Base-by-base conservation (phyloP, 106 monocot species). In the Gastrodia elata region DNA sequence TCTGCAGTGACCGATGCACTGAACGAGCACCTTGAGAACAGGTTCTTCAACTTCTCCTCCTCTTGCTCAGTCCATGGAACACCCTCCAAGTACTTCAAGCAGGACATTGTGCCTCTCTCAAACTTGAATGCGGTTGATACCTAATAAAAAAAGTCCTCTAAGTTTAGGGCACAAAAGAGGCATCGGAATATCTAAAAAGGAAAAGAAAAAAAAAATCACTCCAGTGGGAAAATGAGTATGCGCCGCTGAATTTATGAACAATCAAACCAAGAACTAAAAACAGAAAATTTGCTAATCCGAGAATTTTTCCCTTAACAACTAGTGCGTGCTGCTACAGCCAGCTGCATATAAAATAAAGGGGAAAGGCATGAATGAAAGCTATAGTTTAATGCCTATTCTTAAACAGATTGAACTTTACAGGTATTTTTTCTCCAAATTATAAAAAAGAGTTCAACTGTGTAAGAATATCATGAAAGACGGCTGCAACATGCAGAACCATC, bases 21-120 rank as follows among this genome's bases (percentile, higher is more conserved):
- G 38, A 89, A 91, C 16, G 67, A 43, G 43, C 65, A 83, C 68
- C 72, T 83, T 42, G 80, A 43, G 22, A 91, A 75, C 33, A 89
- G 71, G 11, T 15, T 73, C 71, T 83, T 91, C 22, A 94, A 75
- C 74, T 83, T 89, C 74, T 94, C 94, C 71, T 91, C 94, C 71
- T 94, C 91, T 24, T 59, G 72, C 71, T 91, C 94, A 32, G 59
- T 89, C 94, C 94, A 94, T 74, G 94, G 94, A 65, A 87, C 91
- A 69, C 87, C 94, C 48, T 89, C 94, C 1, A 94, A 74, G 81
- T 94, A 94, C 55, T 73, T 89, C 73, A 94, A 78, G 73, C 94
- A 94, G 52, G 83, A 80, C 7, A 22, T 46, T 2, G 88, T 78
- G 48, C 94, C 94, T 87, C 80, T 83, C 18, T 87, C 81, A 75